Base-by-base conservation (phyloP, 2,329 filamentous ascomycete genomes). In the Chaetothyriales sp. region DNA sequence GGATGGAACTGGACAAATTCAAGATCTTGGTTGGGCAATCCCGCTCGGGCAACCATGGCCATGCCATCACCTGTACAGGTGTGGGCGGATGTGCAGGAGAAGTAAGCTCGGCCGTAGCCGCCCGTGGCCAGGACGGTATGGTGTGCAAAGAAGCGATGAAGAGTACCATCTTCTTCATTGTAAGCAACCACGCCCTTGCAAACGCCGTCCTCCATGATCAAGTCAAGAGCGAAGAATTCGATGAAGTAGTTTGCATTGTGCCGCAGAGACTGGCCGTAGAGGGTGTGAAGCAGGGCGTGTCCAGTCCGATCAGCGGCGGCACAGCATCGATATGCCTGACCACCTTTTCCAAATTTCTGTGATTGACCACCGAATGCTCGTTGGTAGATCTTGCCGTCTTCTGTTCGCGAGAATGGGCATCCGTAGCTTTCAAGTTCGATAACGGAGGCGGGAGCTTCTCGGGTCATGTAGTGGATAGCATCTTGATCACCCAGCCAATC, bases 161-260 rank as follows among this genome's bases (percentile, higher is more conserved):
- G 81, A 28, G 90, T 96, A 59, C 92, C 92, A 65, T 98, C 92
- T 73, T 98, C 90, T 73, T 95, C 89, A 79, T 95, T 96, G 74
- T 95, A 95, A 53, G 90, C 90, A 60, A 96, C 77, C 60, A 96
- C 86, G 79, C 92, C 92, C 61, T 89, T 89, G 77, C 90, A 96
- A 70, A 90, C 85, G 55, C 90, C 90, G 63, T 93, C 86, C 73
- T 95, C 84, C 92, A 96, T 96, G 64, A 98, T 84, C 70, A 96
- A 74, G 67, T 96, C 92, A 60, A 94, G 79, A 62, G 89, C 92
- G 69, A 96, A 98, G 78, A 89, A 96, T 73, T 96, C 92, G 69
- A 98, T 95, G 73, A 98, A 96, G 79, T 95, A 98, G 77, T 95
- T 95, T 66, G 90, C 95, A 78, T 95, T 95, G 78, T 96, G 88